These are phyloP conservation scores for Sporothrix curviconia DNA, from an alignment of 2,329 filamentous ascomycete genomes.

Conservation along the genomic window DNA sequence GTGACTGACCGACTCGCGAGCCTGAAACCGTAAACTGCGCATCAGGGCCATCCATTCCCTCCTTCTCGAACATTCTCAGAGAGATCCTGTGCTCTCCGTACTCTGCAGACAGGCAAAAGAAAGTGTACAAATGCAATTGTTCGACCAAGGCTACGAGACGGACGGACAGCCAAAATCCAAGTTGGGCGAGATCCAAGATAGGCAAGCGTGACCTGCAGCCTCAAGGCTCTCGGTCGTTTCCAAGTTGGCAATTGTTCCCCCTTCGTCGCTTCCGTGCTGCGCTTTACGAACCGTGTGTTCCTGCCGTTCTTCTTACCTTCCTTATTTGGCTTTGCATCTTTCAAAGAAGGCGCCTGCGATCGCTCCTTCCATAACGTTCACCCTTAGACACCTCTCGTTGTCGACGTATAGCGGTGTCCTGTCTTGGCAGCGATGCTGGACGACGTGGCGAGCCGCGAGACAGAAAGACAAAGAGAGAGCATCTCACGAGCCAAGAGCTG, in stretches of 20 bases:
- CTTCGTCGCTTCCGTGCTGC: too few relatives aligned
- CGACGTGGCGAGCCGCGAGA: background rate
- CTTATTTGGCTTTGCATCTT: background rate
- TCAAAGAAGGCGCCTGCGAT: too few relatives aligned
- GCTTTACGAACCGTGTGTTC: background rate
- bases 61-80: background rate
- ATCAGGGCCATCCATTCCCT: background rate
- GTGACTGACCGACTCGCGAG: too few relatives aligned
- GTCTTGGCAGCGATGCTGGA: background rate
- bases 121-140: too few relatives aligned
- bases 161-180: too few relatives aligned
- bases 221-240: conserved; percentile 6
- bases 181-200: too few relatives aligned
- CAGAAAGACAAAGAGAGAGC: too few relatives aligned
- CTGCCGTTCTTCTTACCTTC: background rate
- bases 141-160: too few relatives aligned
- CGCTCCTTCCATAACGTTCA: background rate
- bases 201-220: background rate
- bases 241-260: background rate
- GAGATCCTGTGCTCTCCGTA: too few relatives aligned
- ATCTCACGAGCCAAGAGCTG: background rate
- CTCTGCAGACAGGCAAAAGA: too few relatives aligned
- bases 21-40: conserved; percentile 1
- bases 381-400: background rate
- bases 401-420: background rate